Conservation (phyloP, 148 eudicot species). For the Camellia lanceoleosa region DNA sequence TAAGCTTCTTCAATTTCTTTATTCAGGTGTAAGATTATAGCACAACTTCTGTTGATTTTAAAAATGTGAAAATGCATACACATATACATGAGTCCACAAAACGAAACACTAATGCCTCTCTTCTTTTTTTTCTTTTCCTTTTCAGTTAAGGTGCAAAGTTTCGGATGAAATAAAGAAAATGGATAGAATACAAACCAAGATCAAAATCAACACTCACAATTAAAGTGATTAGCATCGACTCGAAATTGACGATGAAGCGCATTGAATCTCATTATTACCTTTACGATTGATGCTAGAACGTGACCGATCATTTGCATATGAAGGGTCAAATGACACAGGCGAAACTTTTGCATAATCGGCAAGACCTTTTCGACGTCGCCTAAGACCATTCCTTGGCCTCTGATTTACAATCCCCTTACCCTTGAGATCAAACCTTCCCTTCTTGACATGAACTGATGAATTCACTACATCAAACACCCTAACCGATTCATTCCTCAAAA, state of each 20-base stretch:
- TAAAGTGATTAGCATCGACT: constrained; percentile 7
- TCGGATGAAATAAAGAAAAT: background rate
- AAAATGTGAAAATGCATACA: no score
- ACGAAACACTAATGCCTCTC: background rate
- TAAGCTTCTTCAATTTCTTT: background rate
- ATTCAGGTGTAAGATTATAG: no score
- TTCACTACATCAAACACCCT: background rate
- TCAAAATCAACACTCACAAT: constrained; percentile 26
- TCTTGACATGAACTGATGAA: background rate
- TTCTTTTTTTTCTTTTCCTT: background rate
- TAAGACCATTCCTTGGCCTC: constrained; percentile 43
- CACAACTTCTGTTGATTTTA: no score
- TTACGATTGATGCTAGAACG: constrained; percentile 27
- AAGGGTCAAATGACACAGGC: constrained; percentile 31
- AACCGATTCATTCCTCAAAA: constrained; percentile 18
- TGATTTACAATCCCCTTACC: constrained; percentile 44
- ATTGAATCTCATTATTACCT: constrained; percentile 23
- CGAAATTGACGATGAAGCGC: constrained; percentile 25
- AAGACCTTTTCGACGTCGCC: constrained; percentile 47
- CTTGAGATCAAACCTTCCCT: constrained; percentile 46
- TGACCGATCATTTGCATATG: constrained; percentile 28
- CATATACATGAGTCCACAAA: background rate
- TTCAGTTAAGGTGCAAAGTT: background rate
- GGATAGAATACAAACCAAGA: no score
- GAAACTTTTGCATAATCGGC: constrained; percentile 34